Conservation (phyloP, 768 basidiomycete genomes). For the Auriscalpium microsporum region DNA sequence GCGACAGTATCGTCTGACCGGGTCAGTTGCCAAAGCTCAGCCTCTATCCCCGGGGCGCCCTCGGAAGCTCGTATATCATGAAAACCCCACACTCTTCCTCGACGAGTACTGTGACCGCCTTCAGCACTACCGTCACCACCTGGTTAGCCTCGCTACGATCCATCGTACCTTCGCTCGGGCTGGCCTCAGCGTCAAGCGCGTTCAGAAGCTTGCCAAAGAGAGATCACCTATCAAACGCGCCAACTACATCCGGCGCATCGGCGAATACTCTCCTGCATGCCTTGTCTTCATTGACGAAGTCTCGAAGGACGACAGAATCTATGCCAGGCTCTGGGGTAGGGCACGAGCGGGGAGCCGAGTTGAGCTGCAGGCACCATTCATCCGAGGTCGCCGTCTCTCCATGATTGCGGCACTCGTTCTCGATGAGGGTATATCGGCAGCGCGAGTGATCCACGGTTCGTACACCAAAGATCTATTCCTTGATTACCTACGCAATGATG, state of each 20-base stretch:
- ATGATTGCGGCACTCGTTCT: constrained; percentile 16
- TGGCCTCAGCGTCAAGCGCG: constrained; percentile 15
- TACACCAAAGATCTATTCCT: constrained; percentile 4
- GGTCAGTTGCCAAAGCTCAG: constrained; percentile 10
- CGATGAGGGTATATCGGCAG: constrained; percentile 18
- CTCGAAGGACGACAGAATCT: constrained; percentile 22
- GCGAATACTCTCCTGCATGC: constrained; percentile 12
- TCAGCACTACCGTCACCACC: constrained; percentile 2
- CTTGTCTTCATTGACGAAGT: constrained; percentile 21
- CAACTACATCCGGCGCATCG: constrained; percentile 15
- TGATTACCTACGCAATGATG: background rate
- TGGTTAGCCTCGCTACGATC: constrained; percentile 15
- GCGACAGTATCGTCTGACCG: constrained; percentile 3
- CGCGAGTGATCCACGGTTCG: constrained; percentile 17
- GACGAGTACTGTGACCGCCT: constrained; percentile 14
- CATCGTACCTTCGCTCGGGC: constrained; percentile 14
- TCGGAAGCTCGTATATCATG: constrained; percentile 6
- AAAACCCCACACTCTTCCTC: constrained; percentile 19
- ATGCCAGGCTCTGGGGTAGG: constrained; percentile 16
- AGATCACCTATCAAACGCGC: constrained; percentile 12
- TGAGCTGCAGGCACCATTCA: constrained; percentile 17
- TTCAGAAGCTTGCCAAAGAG: constrained; percentile 21
- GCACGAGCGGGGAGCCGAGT: constrained; percentile 12
- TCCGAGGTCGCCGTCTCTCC: constrained; percentile 14
- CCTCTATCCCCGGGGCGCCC: constrained; percentile 16